Conservation (phyloP, 768 basidiomycete species). For the Tremella mesenterica region DNA sequence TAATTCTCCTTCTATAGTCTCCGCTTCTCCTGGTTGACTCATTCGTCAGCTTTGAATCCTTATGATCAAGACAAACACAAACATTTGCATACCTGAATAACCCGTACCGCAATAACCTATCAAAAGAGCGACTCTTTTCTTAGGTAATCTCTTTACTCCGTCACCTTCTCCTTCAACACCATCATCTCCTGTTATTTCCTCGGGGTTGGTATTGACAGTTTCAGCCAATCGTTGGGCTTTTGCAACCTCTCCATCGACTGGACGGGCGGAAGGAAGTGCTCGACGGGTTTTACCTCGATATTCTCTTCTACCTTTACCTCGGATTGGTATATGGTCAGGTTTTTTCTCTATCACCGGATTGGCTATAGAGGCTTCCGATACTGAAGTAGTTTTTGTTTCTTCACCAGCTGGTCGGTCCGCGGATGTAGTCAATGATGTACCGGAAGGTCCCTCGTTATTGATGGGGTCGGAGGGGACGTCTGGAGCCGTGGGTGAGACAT, state of each 20-base stretch:
- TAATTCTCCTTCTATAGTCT: conserved; percentile 81
- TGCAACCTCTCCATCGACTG: neutral
- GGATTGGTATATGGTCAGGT: too few relatives aligned
- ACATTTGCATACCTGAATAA: conserved; percentile 96
- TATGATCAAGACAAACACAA: conserved; percentile 2
- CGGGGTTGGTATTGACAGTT: neutral
- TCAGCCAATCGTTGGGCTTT: neutral
- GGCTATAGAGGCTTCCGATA: too few relatives aligned
- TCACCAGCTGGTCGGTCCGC: too few relatives aligned
- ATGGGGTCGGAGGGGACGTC: too few relatives aligned
- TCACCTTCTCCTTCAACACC: conserved; percentile 8
- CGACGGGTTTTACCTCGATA: neutral
- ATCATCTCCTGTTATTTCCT: neutral
- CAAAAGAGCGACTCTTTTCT: conserved; percentile 26
- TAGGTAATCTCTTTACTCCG: conserved; percentile 21
- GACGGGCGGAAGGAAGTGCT: neutral
- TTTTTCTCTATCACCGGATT: too few relatives aligned
- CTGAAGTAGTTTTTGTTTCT: too few relatives aligned
- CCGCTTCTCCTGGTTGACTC: conserved; percentile 59
- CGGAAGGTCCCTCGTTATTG: too few relatives aligned
- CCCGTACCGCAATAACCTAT: conserved; percentile 60
- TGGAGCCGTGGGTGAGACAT: too few relatives aligned
- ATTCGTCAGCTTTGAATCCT: neutral
- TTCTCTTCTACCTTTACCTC: neutral
- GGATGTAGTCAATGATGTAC: too few relatives aligned